Base-by-base conservation (phyloP, 1,284 basidiomycete genomes). In the Calocybe gambosa region DNA sequence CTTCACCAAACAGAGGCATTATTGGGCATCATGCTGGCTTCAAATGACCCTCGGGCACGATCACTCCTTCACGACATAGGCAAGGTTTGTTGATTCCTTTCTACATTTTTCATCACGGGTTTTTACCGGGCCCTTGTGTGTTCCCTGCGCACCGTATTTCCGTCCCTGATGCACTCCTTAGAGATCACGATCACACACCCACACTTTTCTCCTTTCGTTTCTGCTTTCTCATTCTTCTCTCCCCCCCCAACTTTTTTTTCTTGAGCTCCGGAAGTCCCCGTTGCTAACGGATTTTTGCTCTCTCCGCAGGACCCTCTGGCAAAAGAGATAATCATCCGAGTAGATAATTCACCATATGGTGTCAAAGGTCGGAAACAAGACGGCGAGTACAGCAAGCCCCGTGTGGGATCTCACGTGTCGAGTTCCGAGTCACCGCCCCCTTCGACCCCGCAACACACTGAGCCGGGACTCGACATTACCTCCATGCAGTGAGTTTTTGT, bases 1-100 rank as follows among this genome's bases (percentile, higher is more conserved):
- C 69, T 93, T 8, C 90, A 93, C 57, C 88, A 92, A 58, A 88
- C 88, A 34, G 90, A 93, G 61, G 88, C 89, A 0, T 70, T 93
- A 36, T 68, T 93, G 16, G 89, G 88, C 41, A 82, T 89, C 54
- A 69, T 92, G 43, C 69, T 92, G 36, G 72, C 80, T 41, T 76
- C 79, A 33, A 73, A 73, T 41, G 88, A 91, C 55, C 67, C 72
- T 5, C 74, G 86, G 10, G 80, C 85, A 3, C 71, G 75, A 51
- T 67, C 71, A 7, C 65, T 89, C 9, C 63, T 88, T 34, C 67
- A 67, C 7, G 78, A 88, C 58, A 69, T 86, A 29, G 62, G 69
- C 6, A 68, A 77, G 70, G 67, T 72, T 55, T 23, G 49, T 48
- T 23, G 46, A 31, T 21, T 39, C 45, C 45, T 39, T 34, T 42